Evolutionary conservation across 2,329 filamentous ascomycete genomes (phyloP).

Genomic region (Stachybotrys echinatus): DNA sequence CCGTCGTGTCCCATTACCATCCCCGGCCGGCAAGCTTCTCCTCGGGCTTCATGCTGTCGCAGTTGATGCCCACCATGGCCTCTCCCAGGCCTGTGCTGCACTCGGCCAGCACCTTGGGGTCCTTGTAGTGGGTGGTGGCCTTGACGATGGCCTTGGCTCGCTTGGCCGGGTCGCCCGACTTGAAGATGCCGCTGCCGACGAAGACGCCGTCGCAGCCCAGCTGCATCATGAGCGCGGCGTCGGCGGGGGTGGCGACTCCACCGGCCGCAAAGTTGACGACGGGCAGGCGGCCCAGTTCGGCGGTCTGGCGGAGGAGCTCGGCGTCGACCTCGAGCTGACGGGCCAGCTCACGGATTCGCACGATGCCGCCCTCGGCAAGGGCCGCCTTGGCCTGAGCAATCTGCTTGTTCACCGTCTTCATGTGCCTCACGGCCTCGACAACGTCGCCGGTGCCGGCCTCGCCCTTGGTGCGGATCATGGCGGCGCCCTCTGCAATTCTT

Average conservation of each 20-base stretch:
- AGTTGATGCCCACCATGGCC: slow-evolving; percentile 96
- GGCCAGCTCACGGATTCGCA: slow-evolving; percentile 63
- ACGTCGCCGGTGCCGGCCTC: slow-evolving; percentile 97
- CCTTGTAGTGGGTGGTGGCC: slow-evolving; percentile 85
- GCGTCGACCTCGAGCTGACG: slow-evolving; percentile 77
- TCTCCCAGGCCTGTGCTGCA: slow-evolving; percentile 87
- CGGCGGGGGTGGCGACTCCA: slow-evolving; percentile 97
- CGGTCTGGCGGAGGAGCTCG: slow-evolving; percentile 77
- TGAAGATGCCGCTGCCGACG: slow-evolving; percentile 96
- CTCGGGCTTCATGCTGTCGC: slow-evolving; percentile 66
- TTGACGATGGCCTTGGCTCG: slow-evolving; percentile 91
- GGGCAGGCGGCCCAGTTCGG: slow-evolving; percentile 79
- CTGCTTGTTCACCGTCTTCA: slow-evolving; percentile 81
- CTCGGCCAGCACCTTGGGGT: slow-evolving; percentile 79
- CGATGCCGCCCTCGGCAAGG: slow-evolving; percentile 48
- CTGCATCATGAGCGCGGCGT: slow-evolving; percentile 98
- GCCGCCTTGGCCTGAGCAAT: slow-evolving; percentile 77
- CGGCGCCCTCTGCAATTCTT: slow-evolving; percentile 86
- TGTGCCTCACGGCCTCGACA: slow-evolving; percentile 93
- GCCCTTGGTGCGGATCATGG: slow-evolving; percentile 98
- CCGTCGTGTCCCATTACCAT: slow-evolving; percentile 60
- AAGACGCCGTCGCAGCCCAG: slow-evolving; percentile 97
- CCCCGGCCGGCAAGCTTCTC: slow-evolving; percentile 83
- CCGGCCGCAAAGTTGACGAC: slow-evolving; percentile 98
- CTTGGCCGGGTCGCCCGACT: slow-evolving; percentile 85